Base-by-base conservation (phyloP, 2,329 filamentous ascomycete species). In the Stemphylium vesicarium region DNA sequence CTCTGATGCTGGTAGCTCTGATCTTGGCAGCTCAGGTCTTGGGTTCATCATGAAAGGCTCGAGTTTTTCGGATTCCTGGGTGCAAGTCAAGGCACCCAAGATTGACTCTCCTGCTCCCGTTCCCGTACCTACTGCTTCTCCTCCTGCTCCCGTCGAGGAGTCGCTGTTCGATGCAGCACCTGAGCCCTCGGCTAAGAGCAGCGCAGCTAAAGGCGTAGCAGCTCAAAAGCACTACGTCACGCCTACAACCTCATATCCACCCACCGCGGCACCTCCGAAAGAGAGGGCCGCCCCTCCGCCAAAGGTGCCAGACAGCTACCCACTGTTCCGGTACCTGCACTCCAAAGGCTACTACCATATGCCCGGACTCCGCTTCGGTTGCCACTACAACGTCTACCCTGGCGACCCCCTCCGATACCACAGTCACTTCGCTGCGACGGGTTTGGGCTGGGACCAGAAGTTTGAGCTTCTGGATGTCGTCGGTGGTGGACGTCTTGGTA, bases 341-440 rank as follows among this genome's bases (percentile, higher is more conserved):
- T 81, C 83, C 7, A 81, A 84, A 15, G 90, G 89, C 44, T 97
- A 94, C 77, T 98, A 89, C 78, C 87, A 95, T 70, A 93, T 92
- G 50, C 95, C 95, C 1, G 95, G 95, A 8, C 82, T 99, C 47
- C 90, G 95, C 22, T 99, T 99, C 69, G 95, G 95, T 22, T 96
- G 93, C 66, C 87, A 95, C 69, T 97, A 96, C 77, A 92, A 92
- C 64, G 91, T 96, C 4, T 99, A 99, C 68, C 95, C 95, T 0
- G 95, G 95, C 40, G 95, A 99, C 73, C 92, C 95, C 1, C 81
- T 99, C 46, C 88, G 95, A 10, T 99, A 96, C 74, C 95, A 99
- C 76, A 95, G 92, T 40, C 95, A 99, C 75, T 98, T 96, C 74
- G 84, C 96, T 66, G 91, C 89, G 7, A 89, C 88, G n/a, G 87